Evolutionary conservation across 2,329 filamentous ascomycete species (phyloP).

Genomic region (Fusarium sp.): DNA sequence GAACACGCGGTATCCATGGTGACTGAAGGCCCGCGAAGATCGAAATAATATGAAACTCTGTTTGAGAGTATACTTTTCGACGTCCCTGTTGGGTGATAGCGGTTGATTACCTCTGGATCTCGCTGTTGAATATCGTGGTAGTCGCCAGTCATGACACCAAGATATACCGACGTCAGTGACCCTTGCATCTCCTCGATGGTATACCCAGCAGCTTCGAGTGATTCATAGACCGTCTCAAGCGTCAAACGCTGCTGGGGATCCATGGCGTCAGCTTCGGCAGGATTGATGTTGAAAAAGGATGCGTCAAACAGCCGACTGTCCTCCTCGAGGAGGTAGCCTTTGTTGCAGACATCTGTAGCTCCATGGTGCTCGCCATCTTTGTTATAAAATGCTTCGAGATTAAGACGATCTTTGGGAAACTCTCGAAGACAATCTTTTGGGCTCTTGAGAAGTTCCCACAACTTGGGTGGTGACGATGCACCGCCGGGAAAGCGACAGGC

Average conservation of each 20-base stretch:
- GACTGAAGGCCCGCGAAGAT: constrained; percentile 6
- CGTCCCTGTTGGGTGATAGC: constrained; percentile 45
- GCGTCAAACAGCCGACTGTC: constrained; percentile 55
- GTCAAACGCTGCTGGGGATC: constrained; percentile 61
- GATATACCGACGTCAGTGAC: constrained; percentile 28
- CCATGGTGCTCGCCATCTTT: constrained; percentile 46
- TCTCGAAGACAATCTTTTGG: constrained; percentile 10
- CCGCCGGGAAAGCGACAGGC: constrained; percentile 41
- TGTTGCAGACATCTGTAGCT: constrained; percentile 52
- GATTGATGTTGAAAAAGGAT: constrained; percentile 58
- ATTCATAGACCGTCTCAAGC: constrained; percentile 60
- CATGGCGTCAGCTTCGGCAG: constrained; percentile 56
- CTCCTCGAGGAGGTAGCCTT: constrained; percentile 51
- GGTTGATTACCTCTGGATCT: constrained; percentile 41
- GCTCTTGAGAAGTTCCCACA: constrained; percentile 36
- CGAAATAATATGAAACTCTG: constrained; percentile 9
- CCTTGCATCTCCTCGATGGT: constrained; percentile 48
- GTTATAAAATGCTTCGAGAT: constrained; percentile 41
- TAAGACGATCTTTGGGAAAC: constrained; percentile 43
- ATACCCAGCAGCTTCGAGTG: constrained; percentile 57
- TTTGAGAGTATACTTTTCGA: constrained; percentile 13
- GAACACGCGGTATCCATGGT: constrained; percentile 10
- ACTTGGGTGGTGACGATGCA: constrained; percentile 21
- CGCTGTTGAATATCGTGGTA: constrained; percentile 25
- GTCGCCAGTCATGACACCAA: constrained; percentile 35